Base-by-base conservation (phyloP, 2,329 filamentous ascomycete species). In the Cadophora luteo-olivacea region DNA sequence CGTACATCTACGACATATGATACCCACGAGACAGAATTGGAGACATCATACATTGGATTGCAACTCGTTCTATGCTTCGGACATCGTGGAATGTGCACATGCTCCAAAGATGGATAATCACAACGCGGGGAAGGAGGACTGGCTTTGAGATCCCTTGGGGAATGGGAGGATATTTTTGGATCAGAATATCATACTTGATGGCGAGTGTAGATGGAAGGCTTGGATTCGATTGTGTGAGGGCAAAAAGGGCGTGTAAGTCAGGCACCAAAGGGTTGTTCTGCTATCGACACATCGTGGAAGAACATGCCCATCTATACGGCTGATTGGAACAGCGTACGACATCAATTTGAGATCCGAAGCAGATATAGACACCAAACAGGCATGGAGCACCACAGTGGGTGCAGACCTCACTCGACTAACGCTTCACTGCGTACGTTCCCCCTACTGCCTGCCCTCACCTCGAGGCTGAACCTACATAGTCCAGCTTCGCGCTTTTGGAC, bases 1-100 rank as follows among this genome's bases (percentile, higher is more conserved):
- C 32, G 65, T 74, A 11, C 70, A 73, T 68, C 12, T 73, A 8
- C 58, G 68, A n/a, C 72, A 73, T 65, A 55, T 74, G 16, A 45
- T 74, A 11, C 67, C 66, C 4, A 33, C 54, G 60, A 54, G 48
- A 41, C 62, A 68, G 61, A 41, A 55, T 11, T 61, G 55, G 41
- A 29, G 16, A 38, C 22, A 25, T 8, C 68, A 66, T 63, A 32
- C 52, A 11, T 24, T 52, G 29, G 55, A 66, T 12, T 70, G 69
- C 38, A 49, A 62, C 33, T 55, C 58, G 3, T 67, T 68, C 61
- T 70, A 61, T 52, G 64, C 64, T 24, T 45, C 48, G 16, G 66
- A 67, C 45, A 29, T 67, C 11, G 9, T 57, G 32, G 66, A 63
- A 14, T 70, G 69, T 22, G 19, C 45, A 19, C 45, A 49, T 7